Base-by-base conservation (phyloP, 2,329 filamentous ascomycete species). In the Geosmithia putterillii region DNA sequence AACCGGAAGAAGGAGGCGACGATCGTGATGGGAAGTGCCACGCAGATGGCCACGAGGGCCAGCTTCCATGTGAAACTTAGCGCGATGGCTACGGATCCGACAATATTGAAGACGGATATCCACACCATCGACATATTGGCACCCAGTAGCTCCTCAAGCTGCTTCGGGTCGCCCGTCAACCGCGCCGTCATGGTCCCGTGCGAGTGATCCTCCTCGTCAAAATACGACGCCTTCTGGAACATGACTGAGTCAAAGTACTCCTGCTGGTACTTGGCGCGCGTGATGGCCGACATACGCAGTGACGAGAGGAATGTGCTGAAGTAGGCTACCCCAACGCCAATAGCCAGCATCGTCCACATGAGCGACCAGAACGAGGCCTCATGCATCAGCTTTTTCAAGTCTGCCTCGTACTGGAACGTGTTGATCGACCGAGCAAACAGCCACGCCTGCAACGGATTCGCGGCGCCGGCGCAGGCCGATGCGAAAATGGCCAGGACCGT, bases 11-110 rank as follows among this genome's bases (percentile, higher is more conserved):
- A 78, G 0, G 66, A 67, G 0, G 69, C 64, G 5, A 57, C 44
- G 3, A 76, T 49, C 38, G 68, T 63, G 19, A 77, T 54, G 1
- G 74, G 74, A 43, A 74, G 58, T 6, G 73, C 71, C 8, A 83
- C 75, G 50, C 77, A 82, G 8, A 79, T 63, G 0, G 75, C 71
- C 0, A 89, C 79, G 0, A 87, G 62, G 0, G 80, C 76, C 8
- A 90, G 67, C 56, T 87, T 89, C 85, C 85, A 89, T 2, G 81
- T 81, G 55, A 82, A 86, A 4, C 71, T 66, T 52, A 86, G 87
- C 1, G 81, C 71, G 42, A 89, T 81, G 38, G 71, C 64, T 14
- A 86, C 60, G 7, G 74, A 76, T 0, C 82, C 83, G 8, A 76
- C 52, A 3, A 89, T 60, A 41, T 75, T 81, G 54, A 86, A 81